phyloP scores from a whole-genome alignment of 177 flowering plant species.

The Vitis hybrid region DNA sequence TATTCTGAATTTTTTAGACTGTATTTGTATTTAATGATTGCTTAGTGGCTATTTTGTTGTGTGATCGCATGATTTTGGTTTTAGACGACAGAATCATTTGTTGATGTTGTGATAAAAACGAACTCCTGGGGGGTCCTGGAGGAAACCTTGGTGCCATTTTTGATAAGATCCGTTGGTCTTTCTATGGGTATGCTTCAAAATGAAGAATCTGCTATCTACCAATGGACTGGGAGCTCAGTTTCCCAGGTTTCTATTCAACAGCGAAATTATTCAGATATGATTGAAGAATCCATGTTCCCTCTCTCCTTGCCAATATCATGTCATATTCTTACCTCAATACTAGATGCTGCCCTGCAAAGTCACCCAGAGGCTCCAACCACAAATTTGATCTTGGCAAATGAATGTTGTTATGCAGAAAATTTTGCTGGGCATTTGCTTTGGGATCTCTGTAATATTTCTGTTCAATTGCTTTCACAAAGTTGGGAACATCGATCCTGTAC shows the following conservation, averaged over 20 bases:
- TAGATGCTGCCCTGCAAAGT: conserved; percentile 50
- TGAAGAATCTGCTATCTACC: conserved; percentile 33
- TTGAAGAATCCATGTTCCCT: conserved; percentile 19
- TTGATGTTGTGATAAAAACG: conserved; percentile 49
- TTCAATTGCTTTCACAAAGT: conserved; percentile 58
- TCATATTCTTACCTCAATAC: conserved; percentile 52
- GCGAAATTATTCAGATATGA: conserved; percentile 11
- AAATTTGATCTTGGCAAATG: conserved; percentile 23
- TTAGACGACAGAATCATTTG: conserved; percentile 57
- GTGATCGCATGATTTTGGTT: conserved; percentile 16
- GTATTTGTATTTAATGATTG: neutral
- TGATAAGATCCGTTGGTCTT: conserved; percentile 46
- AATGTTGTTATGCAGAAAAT: conserved; percentile 25
- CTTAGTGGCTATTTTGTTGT: neutral
- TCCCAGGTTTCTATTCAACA: conserved; percentile 16
- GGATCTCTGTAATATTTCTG: conserved; percentile 59
- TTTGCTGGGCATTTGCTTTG: conserved; percentile 56
- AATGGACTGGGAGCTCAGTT: conserved; percentile 33
- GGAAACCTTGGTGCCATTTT: conserved; percentile 57
- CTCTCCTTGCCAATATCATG: conserved; percentile 49
- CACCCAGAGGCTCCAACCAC: conserved; percentile 18
- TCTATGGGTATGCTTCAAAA: conserved; percentile 54
- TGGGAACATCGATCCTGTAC: conserved; percentile 66
- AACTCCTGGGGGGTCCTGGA: conserved; percentile 61
- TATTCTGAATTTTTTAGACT: neutral